Evolutionary conservation across 208 protist genomes (phyloP).

Genomic region (Acanthamoeba rhysodes): DNA sequence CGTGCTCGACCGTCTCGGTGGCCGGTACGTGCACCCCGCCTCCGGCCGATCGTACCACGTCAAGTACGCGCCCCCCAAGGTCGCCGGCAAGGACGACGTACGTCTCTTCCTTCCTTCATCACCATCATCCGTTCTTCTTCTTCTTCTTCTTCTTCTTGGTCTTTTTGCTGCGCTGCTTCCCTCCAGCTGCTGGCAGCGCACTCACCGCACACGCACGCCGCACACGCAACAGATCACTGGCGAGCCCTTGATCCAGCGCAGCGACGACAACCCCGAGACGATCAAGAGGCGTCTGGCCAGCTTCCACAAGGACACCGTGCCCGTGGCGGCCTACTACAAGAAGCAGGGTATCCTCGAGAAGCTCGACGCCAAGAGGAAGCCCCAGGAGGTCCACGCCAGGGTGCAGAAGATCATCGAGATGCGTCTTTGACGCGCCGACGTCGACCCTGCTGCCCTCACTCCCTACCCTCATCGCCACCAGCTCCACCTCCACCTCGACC

Average conservation of each 20-base stretch:
- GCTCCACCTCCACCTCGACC: no score
- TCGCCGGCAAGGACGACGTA: conserved; percentile 42
- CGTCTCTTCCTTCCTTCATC: not conserved
- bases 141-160: conserved; percentile 2
- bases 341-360: conserved; percentile 50
- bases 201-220: not conserved
- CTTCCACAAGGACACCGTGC: conserved; percentile 86
- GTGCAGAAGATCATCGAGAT: conserved; percentile 43
- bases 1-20: conserved; percentile 86
- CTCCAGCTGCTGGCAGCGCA: no score
- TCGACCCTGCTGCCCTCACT: not conserved
- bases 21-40: conserved; percentile 81
- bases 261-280: conserved; percentile 88
- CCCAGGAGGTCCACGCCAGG: conserved; percentile 40
- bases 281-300: conserved; percentile 85
- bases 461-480: no score
- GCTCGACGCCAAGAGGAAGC: conserved; percentile 38
- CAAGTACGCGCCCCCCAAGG: conserved; percentile 63
- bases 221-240: conserved; percentile 82
- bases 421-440: conserved; percentile 29
- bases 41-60: conserved; percentile 82
- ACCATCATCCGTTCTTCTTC: conserved; percentile 30
- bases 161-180: conserved; percentile 67
- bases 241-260: conserved; percentile 87
- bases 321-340: conserved; percentile 86